A percentile compares a stretch with the other conserved stretches of the same genome.
phyloP scores from a whole-genome alignment of 768 basidiomycete species.

The Lentinula sp. region DNA sequence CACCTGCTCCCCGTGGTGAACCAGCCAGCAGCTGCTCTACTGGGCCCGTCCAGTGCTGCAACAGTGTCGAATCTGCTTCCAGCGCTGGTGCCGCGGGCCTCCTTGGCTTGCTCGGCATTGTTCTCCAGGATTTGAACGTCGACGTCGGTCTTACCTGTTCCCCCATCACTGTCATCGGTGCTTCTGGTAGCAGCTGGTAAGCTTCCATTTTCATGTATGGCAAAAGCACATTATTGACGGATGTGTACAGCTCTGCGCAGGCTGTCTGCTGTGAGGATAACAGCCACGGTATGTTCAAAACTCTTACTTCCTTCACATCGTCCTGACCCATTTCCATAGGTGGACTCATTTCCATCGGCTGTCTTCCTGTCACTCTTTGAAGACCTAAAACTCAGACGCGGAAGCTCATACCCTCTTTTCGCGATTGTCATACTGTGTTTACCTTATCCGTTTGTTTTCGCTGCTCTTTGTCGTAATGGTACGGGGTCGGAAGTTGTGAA shows the following conservation, averaged over 20 bases:
- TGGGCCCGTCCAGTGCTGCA: background rate
- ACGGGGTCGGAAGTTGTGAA: no score
- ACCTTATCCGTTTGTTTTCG: no score
- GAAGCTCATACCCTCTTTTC: no score
- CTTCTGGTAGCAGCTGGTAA: background rate
- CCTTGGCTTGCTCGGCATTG: conserved; percentile 21
- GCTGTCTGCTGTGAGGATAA: background rate
- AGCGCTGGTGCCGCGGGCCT: conserved; percentile 3
- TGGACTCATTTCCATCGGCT: background rate
- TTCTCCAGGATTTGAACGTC: conserved; percentile 39
- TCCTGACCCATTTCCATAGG: background rate
- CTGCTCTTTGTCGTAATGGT: no score
- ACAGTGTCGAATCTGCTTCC: background rate
- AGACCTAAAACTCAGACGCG: background rate
- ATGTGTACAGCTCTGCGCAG: background rate
- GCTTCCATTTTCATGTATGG: background rate
- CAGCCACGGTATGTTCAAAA: background rate
- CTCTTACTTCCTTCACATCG: background rate
- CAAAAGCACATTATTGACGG: no score
- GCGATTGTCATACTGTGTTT: no score
- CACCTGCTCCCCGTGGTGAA: background rate
- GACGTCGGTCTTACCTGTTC: background rate
- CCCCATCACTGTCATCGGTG: conserved; percentile 2
- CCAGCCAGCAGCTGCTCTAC: background rate
- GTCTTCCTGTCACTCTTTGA: background rate